Evolutionary conservation across 1,284 basidiomycete genomes (phyloP).

Genomic region (Trichosporon inkin): DNA sequence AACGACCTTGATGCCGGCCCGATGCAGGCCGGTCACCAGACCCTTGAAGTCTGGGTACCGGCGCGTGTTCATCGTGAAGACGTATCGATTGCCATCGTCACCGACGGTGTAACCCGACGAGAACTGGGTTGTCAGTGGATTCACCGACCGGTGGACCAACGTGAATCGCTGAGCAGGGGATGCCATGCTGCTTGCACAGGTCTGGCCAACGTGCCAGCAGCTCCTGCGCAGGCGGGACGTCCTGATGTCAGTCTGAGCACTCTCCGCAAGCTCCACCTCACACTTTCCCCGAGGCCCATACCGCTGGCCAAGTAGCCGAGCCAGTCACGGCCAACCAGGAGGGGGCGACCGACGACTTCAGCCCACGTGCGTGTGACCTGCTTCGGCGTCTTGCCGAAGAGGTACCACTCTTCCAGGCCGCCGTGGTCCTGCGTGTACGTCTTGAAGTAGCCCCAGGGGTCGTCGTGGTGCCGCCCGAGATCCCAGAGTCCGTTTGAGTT

Average conservation of each 20-base stretch:
- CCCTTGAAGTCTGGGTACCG: slow-evolving; percentile 52
- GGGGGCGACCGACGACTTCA: slow-evolving; percentile 47
- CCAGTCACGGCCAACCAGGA: slow-evolving; percentile 50
- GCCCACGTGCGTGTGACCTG: slow-evolving; percentile 43
- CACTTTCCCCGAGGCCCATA: slow-evolving; percentile 51
- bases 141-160: slow-evolving; percentile 18
- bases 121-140: slow-evolving; percentile 28
- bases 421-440: slow-evolving; percentile 49
- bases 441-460: slow-evolving; percentile 52
- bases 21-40: slow-evolving; percentile 48
- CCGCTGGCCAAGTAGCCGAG: slow-evolving; percentile 50
- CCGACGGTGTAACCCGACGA: slow-evolving; percentile 51
- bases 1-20: slow-evolving; percentile 50
- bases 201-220: slow-evolving; percentile 49
- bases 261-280: neutral
- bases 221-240: slow-evolving; percentile 50
- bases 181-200: slow-evolving; percentile 49
- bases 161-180: slow-evolving; percentile 50
- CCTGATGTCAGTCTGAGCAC: slow-evolving; percentile 17
- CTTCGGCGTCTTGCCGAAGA: slow-evolving; percentile 44
- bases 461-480: slow-evolving; percentile 47
- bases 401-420: slow-evolving; percentile 51
- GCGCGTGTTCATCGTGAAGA: slow-evolving; percentile 51
- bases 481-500: slow-evolving; percentile 51
- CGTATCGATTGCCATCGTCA: slow-evolving; percentile 46